Evolutionary conservation across 2,329 filamentous ascomycete species (phyloP).

Genomic region (Aspergillus neoniger): DNA sequence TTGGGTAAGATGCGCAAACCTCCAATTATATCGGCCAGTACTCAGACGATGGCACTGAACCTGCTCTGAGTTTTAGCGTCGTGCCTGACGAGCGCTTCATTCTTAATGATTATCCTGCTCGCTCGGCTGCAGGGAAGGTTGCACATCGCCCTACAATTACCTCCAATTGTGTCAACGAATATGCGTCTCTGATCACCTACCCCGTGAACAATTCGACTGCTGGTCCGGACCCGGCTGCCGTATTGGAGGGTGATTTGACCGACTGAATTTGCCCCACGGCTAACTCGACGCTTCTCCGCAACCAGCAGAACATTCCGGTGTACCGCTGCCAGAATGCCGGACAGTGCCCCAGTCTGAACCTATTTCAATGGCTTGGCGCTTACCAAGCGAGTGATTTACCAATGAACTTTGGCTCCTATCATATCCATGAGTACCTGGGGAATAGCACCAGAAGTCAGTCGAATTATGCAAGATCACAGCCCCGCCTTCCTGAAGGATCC

Average conservation of each 20-base stretch:
- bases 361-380: neutral
- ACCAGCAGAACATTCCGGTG: neutral
- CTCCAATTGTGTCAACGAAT: conserved; percentile 1
- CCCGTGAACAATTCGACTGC: neutral
- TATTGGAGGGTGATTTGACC: neutral
- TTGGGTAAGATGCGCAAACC: neutral
- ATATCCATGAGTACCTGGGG: neutral
- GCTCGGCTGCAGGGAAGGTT: neutral
- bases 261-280: neutral
- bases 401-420: neutral
- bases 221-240: neutral
- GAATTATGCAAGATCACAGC: neutral
- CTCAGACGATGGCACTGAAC: neutral
- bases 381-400: neutral
- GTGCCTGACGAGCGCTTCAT: neutral
- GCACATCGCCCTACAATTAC: neutral
- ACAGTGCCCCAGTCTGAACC: neutral
- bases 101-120: neutral
- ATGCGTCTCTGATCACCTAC: neutral
- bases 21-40: neutral
- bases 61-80: neutral
- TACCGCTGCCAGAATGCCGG: neutral
- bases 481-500: neutral
- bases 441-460: neutral
- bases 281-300: neutral